Evolutionary conservation across 2,329 filamentous ascomycete species (phyloP).

Genomic region (Neurospora sp.): DNA sequence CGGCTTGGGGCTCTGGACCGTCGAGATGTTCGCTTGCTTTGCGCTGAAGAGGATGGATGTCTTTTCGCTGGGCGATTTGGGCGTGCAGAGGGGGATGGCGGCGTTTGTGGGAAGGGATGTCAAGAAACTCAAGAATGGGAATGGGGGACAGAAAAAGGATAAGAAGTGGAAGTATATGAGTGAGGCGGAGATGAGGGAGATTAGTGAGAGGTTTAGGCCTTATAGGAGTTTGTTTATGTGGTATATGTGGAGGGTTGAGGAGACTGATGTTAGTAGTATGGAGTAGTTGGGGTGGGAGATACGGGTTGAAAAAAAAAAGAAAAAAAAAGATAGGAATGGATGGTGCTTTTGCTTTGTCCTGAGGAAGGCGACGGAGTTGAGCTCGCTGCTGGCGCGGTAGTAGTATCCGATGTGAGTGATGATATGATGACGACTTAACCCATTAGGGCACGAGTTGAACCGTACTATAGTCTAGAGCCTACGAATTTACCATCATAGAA

Average conservation of each 20-base stretch:
- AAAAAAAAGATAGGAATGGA: not conserved
- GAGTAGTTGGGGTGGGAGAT: conserved; percentile 27
- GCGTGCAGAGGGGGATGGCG: conserved; percentile 91
- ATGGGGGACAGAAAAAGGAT: not conserved
- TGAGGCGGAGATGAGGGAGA: conserved; percentile 82
- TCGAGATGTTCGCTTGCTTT: conserved; percentile 98
- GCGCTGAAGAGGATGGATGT: conserved; percentile 91
- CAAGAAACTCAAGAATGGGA: conserved; percentile 63
- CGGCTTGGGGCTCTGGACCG: conserved; percentile 81
- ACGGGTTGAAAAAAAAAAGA: not conserved
- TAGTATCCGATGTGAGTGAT: not conserved
- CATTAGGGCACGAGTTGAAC: not conserved
- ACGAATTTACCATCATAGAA: not conserved
- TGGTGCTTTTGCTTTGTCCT: not conserved
- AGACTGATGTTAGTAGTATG: conserved; percentile 62
- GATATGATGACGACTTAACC: not conserved
- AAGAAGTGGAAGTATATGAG: conserved; percentile 95
- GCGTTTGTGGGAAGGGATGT: conserved; percentile 77
- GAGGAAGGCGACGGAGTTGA: no score
- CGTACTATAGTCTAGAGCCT: no score
- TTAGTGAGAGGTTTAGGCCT: conserved; percentile 70
- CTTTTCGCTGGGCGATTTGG: conserved; percentile 83
- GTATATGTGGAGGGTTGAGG: conserved; percentile 90
- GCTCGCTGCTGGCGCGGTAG: not conserved
- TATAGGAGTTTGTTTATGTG: conserved; percentile 95